Evolutionary conservation across 2,329 filamentous ascomycete genomes (phyloP).

Genomic region (Fusarium sp.): DNA sequence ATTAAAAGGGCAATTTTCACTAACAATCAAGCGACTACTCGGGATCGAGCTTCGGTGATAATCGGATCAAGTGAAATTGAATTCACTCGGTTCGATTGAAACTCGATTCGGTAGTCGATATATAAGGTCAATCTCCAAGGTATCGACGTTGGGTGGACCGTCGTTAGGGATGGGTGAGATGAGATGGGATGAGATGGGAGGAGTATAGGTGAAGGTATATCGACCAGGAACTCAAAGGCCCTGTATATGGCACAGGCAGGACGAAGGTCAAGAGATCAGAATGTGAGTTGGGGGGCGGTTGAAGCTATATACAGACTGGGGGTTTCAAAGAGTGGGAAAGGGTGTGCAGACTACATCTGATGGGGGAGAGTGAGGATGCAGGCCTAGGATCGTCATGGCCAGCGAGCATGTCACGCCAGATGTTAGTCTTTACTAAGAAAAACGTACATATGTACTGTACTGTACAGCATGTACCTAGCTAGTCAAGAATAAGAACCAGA

Average conservation of each 20-base stretch:
- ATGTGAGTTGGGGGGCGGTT: slow-evolving; percentile 32
- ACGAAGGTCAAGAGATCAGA: slow-evolving; percentile 23
- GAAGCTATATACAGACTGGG: slow-evolving; percentile 47
- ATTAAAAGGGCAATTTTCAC: slow-evolving; percentile 11
- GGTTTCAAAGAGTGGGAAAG: slow-evolving; percentile 24
- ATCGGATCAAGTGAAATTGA: not conserved
- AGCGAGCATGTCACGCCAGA: slow-evolving; percentile 26
- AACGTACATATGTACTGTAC: not conserved
- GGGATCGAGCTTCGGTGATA: slow-evolving; percentile 5
- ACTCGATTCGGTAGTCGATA: slow-evolving; percentile 4
- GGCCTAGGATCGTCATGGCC: slow-evolving; percentile 28
- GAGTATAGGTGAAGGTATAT: slow-evolving; percentile 26
- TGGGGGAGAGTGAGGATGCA: not conserved
- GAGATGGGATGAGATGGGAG: not conserved
- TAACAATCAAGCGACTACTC: slow-evolving; percentile 32
- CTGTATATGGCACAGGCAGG: slow-evolving; percentile 36
- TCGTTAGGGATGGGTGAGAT: not conserved
- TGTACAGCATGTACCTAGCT: not conserved
- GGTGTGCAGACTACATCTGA: slow-evolving; percentile 20
- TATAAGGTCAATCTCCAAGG: slow-evolving; percentile 1
- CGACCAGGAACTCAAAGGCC: slow-evolving; percentile 41
- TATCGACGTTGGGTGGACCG: slow-evolving; percentile 15
- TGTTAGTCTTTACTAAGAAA: slow-evolving; percentile 13
- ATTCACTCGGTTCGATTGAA: slow-evolving; percentile 9
- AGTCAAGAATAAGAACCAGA: slow-evolving; percentile 8